phyloP scores from a whole-genome alignment of 1,284 basidiomycete species.

The Coniophora puteana region DNA sequence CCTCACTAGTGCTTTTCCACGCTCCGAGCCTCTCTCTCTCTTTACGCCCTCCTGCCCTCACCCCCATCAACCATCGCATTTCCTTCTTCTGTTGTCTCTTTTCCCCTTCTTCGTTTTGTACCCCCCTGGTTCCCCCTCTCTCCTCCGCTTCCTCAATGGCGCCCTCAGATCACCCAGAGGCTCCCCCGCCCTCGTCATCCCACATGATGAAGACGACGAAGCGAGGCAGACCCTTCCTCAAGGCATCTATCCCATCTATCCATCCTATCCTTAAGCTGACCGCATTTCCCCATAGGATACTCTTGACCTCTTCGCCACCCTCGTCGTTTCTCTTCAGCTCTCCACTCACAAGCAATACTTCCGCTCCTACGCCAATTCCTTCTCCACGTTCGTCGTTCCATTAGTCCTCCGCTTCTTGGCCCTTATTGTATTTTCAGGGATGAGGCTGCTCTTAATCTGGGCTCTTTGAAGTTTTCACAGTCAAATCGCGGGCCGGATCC shows the following conservation, averaged over 20 bases:
- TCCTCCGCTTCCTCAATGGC: slow-evolving; percentile 33
- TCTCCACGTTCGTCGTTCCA: slow-evolving; percentile 78
- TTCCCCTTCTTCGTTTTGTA: slow-evolving; percentile 23
- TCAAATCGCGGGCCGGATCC: slow-evolving; percentile 98
- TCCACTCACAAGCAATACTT: slow-evolving; percentile 93
- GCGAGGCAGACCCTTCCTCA: slow-evolving; percentile 90
- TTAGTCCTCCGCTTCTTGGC: slow-evolving; percentile 9
- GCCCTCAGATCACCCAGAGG: slow-evolving; percentile 33
- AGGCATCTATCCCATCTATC: slow-evolving; percentile 44
- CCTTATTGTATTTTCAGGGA: slow-evolving; percentile 53
- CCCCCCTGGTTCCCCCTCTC: slow-evolving; percentile 12
- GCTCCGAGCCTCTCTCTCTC: slow-evolving; percentile 21
- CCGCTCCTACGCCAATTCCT: slow-evolving; percentile 91
- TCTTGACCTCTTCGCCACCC: slow-evolving; percentile 95
- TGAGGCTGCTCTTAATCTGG: slow-evolving; percentile 91
- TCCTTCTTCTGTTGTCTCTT: slow-evolving; percentile 27
- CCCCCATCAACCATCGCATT: slow-evolving; percentile 25
- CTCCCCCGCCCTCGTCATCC: slow-evolving; percentile 58
- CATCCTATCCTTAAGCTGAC: not conserved
- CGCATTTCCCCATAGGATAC: slow-evolving; percentile 69
- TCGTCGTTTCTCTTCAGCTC: slow-evolving; percentile 91
- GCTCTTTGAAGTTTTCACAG: slow-evolving; percentile 97
- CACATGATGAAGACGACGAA: slow-evolving; percentile 98
- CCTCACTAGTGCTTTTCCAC: slow-evolving; percentile 18
- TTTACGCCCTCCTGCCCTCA: slow-evolving; percentile 13